Percentiles rank a stretch among this genome's conserved stretches.
phyloP scores from a whole-genome alignment of 306 rosid genomes.

The Medicago ruthenica region DNA sequence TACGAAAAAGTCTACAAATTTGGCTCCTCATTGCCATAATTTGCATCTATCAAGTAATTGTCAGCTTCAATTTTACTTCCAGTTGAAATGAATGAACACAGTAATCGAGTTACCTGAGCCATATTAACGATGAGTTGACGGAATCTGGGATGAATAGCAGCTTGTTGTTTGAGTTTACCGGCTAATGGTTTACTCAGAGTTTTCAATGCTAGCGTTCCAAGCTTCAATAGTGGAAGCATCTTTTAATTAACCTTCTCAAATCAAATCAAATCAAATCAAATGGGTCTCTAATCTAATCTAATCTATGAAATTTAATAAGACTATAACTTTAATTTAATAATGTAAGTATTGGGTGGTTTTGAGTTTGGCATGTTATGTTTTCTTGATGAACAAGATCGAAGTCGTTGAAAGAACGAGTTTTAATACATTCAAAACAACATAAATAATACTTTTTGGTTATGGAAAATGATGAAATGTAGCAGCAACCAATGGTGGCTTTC shows the following conservation, averaged over 20 bases:
- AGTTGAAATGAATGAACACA: not conserved
- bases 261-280: not conserved
- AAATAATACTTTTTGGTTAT: too few species aligned
- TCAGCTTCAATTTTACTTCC: not conserved
- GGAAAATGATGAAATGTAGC: too few species aligned
- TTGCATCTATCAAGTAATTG: not conserved
- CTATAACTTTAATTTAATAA: not conserved
- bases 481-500: too few species aligned
- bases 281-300: not conserved
- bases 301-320: not conserved
- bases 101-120: constrained; percentile 56
- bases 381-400: not conserved
- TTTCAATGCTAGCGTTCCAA: constrained; percentile 76
- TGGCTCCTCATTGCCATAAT: not conserved
- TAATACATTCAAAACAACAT: not conserved
- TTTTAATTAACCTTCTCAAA: not conserved
- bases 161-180: constrained; percentile 69
- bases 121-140: constrained; percentile 69
- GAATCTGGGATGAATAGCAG: constrained; percentile 78
- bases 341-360: not conserved
- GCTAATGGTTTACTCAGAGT: constrained; percentile 95
- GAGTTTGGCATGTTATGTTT: not conserved
- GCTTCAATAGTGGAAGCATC: constrained; percentile 74
- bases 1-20: not conserved
- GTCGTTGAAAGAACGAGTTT: not conserved